Evolutionary conservation across 345 rosid species (phyloP).

Genomic region (Sisymbrium irio): DNA sequence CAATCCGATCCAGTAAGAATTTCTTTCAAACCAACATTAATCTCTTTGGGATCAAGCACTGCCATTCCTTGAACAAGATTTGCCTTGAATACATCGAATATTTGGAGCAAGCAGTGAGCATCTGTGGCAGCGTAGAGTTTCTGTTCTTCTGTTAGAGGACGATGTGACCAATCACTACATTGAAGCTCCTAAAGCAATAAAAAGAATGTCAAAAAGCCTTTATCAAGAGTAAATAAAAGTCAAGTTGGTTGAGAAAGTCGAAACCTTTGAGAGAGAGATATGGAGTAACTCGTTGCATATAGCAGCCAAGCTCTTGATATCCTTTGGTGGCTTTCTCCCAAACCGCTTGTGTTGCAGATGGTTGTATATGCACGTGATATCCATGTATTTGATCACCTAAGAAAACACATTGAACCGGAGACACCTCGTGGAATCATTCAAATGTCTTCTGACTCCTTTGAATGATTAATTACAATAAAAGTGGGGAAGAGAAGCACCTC

Average conservation of each 20-base stretch:
- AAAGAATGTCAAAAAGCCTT: constrained; percentile 26
- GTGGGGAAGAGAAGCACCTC: constrained; percentile 37
- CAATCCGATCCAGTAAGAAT: constrained; percentile 42
- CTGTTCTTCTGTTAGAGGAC: constrained; percentile 95
- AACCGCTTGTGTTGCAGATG: constrained; percentile 53
- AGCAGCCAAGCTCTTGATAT: constrained; percentile 67
- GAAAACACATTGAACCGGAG: too few species aligned
- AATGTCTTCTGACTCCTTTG: too few species aligned
- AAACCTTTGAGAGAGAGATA: constrained; percentile 75
- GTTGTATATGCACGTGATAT: constrained; percentile 53
- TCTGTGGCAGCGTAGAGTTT: constrained; percentile 80
- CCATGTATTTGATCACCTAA: too few species aligned
- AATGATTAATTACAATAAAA: too few species aligned
- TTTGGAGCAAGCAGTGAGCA: constrained; percentile 82
- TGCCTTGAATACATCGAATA: constrained; percentile 55
- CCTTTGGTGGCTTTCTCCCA: constrained; percentile 57
- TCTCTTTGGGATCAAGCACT: constrained; percentile 25
- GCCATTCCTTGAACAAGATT: constrained; percentile 42
- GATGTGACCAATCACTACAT: constrained; percentile 97
- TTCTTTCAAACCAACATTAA: constrained; percentile 62
- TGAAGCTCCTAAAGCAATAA: constrained; percentile 78
- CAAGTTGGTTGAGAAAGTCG: too few species aligned
- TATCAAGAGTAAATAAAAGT: too few species aligned
- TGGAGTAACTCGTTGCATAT: constrained; percentile 69
- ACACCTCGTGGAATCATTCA: too few species aligned